Base-by-base conservation (phyloP, 2,329 filamentous ascomycete genomes). In the Tympanopsis confertula region DNA sequence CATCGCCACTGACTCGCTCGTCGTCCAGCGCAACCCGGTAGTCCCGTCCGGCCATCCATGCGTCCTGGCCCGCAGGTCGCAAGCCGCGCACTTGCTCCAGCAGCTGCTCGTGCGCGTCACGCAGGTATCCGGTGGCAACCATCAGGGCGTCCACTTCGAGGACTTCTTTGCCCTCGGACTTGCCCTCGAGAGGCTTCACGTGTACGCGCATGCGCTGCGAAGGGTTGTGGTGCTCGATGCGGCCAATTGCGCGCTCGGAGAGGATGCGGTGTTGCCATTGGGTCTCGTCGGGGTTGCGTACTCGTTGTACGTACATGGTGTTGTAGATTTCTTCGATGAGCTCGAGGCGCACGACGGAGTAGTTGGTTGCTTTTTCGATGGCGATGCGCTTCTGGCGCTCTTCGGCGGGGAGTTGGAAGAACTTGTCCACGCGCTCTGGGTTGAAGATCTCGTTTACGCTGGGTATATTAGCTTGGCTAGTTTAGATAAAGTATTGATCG, bases 401-500 rank as follows among this genome's bases (percentile, higher is more conserved):
- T 33, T 68, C 64, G 1, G 78, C 62, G 0, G 80, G 66, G 46
- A 80, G 77, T 36, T 73, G 64, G 63, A 78, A 95, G 47, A 94
- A 74, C 33, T 68, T 68, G 55, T 94, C 83, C 20, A 94, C 78
- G 42, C 80, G 82, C 22, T 82, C 78, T 1, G 89, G 89, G 62
- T 96, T 87, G 68, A 96, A 96, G 53, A 96, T 85, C 51, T 91
- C 87, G 58, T 96, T 96, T 49, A 96, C 87, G 50, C 84, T 88
- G 36, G 22, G 20, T 36, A 35, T 33, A 7, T 24, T 13, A 19
- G 17, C 18, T 13, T 17, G 35, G 14, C 18, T 29, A 18, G 20
- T 20, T 28, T 15, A 1, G 24, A 14, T 14, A 18, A 26, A 2
- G 3, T 5, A 22, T 1, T 5, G 28, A 39, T 41, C 43, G 37